Conservation (phyloP, 257 asterid genomes). For the Thymus mandschuricus region DNA sequence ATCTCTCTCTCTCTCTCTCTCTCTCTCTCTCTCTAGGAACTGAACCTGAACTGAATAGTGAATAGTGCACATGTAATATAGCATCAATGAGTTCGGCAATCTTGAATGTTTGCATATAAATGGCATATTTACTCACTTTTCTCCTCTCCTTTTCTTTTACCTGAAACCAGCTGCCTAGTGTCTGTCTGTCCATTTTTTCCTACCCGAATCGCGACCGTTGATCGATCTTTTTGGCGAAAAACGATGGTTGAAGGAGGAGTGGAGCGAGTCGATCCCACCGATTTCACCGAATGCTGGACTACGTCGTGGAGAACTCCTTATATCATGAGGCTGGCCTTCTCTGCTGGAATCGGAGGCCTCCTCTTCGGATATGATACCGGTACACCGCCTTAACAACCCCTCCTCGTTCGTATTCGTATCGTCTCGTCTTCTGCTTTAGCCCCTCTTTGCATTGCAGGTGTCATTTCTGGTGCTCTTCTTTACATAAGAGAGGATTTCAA, state of each 20-base stretch:
- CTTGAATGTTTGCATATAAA: background rate
- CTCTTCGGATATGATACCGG: conserved; percentile 49
- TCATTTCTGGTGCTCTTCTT: conserved; percentile 52
- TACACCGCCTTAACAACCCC: background rate
- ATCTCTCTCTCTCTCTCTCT: background rate
- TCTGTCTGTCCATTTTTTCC: no score
- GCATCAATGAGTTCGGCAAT: background rate
- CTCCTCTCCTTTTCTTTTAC: no score
- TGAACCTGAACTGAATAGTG: background rate
- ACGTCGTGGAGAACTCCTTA: conserved; percentile 46
- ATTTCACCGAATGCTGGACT: conserved; percentile 52
- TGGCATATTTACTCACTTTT: background rate
- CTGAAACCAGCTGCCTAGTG: no score
- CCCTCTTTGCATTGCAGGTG: conserved; percentile 32
- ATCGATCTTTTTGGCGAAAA: background rate
- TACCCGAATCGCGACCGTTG: no score
- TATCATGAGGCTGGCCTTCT: conserved; percentile 47
- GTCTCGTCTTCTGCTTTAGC: no score
- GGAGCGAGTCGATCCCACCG: conserved; percentile 19
- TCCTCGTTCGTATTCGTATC: background rate
- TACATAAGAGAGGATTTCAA: conserved; percentile 47
- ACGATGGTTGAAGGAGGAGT: background rate
- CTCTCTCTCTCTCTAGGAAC: background rate
- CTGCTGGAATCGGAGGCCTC: conserved; percentile 54
- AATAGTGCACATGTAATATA: background rate